These are phyloP conservation scores for Aspergillus sp. DNA, from an alignment of 2,329 filamentous ascomycete species.

Conservation along the genomic window DNA sequence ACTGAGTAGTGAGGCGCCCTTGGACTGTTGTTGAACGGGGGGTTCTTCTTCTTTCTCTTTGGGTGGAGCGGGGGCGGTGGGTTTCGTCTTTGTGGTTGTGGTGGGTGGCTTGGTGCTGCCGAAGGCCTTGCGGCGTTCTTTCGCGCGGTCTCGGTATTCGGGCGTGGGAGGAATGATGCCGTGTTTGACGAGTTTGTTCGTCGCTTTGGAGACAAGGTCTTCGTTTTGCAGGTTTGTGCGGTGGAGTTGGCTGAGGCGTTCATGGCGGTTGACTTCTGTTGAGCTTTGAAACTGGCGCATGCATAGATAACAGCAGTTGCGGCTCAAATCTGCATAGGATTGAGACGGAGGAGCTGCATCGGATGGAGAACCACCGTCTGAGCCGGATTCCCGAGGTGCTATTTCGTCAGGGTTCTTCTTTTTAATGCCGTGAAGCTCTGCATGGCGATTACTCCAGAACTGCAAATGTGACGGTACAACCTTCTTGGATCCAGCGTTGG, in stretches of 20 bases:
- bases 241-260: conserved; percentile 53
- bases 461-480: conserved; percentile 59
- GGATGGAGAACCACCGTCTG: conserved; percentile 21
- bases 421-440: conserved; percentile 54
- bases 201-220: conserved; percentile 36
- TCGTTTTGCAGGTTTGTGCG: conserved; percentile 49
- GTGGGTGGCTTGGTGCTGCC: conserved; percentile 23
- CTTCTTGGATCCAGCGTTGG: conserved; percentile 33
- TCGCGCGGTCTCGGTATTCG: conserved; percentile 44
- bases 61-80: conserved; percentile 14
- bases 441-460: conserved; percentile 65
- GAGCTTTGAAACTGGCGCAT: conserved; percentile 51
- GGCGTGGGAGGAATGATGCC: conserved; percentile 26
- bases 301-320: conserved; percentile 57
- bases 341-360: conserved; percentile 38
- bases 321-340: conserved; percentile 55
- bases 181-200: conserved; percentile 39
- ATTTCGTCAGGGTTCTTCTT: conserved; percentile 25
- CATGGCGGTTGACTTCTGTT: conserved; percentile 53
- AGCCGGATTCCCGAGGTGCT: not conserved
- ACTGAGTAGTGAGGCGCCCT: conserved; percentile 45
- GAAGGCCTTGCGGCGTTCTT: conserved; percentile 40
- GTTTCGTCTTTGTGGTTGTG: conserved; percentile 13
- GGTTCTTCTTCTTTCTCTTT: conserved; percentile 27
- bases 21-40: conserved; percentile 31